Evolutionary conservation across 2,329 filamentous ascomycete genomes (phyloP).

Genomic region (Penicillium sp.): DNA sequence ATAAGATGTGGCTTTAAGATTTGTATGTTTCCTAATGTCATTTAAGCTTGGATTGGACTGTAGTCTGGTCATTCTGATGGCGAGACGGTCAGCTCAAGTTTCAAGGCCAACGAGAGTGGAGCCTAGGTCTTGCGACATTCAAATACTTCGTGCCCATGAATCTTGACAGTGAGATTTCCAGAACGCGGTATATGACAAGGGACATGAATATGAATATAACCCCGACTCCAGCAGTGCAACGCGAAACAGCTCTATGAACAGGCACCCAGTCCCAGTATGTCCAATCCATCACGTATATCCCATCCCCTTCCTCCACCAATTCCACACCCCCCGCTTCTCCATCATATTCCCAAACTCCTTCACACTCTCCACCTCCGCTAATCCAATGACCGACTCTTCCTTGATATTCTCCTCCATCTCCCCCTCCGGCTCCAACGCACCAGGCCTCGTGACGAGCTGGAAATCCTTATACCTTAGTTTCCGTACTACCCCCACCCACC

Average conservation of each 20-base stretch:
- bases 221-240: background rate
- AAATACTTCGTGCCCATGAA: too few species aligned
- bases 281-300: slow-evolving; percentile 42
- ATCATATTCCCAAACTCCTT: slow-evolving; percentile 65
- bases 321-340: slow-evolving; percentile 59
- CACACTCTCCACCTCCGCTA: slow-evolving; percentile 63
- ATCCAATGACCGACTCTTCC: slow-evolving; percentile 27
- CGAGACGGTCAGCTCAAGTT: too few species aligned
- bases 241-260: background rate
- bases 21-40: too few species aligned
- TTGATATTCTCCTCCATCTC: slow-evolving; percentile 1
- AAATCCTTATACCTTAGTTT: slow-evolving; percentile 72
- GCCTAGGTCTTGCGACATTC: too few species aligned
- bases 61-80: too few species aligned
- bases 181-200: too few species aligned
- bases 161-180: too few species aligned
- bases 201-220: background rate
- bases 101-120: too few species aligned
- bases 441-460: slow-evolving; percentile 61
- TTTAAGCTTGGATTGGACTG: too few species aligned
- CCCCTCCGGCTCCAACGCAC: slow-evolving; percentile 29
- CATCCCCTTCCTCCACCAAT: slow-evolving; percentile 72
- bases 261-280: background rate
- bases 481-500: slow-evolving; percentile 67
- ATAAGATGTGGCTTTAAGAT: background rate